Conservation (phyloP, 169 alveolate genomes). For the Plasmodium relictum region DNA sequence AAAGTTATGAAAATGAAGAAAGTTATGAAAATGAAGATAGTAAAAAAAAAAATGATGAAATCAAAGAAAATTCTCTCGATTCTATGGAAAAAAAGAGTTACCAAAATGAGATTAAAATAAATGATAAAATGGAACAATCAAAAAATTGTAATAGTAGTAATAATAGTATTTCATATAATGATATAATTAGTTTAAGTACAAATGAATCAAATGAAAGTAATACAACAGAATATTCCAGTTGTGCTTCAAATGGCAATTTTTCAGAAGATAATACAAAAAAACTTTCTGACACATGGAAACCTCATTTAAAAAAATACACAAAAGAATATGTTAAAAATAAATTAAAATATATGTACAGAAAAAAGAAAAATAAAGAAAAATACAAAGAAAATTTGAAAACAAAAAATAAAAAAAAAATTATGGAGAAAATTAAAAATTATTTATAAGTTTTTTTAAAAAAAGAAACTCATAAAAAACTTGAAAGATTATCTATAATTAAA, state of each 20-base stretch:
- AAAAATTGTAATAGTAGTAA: background rate
- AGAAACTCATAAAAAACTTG: background rate
- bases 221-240: constrained; percentile 37
- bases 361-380: constrained; percentile 63
- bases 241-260: background rate
- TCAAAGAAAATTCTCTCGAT: background rate
- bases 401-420: constrained; percentile 65
- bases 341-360: constrained; percentile 57
- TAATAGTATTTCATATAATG: background rate
- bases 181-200: background rate
- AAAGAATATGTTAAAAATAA: constrained; percentile 63
- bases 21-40: too few species aligned
- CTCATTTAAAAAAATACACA: constrained; percentile 62
- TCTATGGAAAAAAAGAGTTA: background rate
- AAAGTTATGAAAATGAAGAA: too few species aligned
- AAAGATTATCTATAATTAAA: background rate
- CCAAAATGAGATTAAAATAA: background rate
- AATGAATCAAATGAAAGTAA: background rate
- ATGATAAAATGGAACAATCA: background rate
- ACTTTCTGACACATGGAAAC: constrained; percentile 69
- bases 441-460: background rate
- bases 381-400: constrained; percentile 73
- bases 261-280: constrained; percentile 32
- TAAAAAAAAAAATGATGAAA: background rate
- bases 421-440: constrained; percentile 67